These are phyloP conservation scores for Vicia villosa DNA, from an alignment of 306 rosid genomes.

Conservation along the genomic window DNA sequence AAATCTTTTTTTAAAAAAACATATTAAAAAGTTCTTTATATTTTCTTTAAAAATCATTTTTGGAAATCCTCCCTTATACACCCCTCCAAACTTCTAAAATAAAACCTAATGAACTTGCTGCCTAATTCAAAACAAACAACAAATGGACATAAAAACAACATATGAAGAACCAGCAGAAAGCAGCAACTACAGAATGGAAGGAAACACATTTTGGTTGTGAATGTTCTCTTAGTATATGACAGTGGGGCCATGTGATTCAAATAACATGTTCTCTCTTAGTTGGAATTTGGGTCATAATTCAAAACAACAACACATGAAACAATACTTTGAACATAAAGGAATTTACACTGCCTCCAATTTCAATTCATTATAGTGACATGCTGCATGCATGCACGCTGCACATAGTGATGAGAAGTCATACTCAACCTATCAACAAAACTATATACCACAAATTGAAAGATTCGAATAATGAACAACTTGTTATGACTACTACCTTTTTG, in stretches of 20 bases:
- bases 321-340: neutral
- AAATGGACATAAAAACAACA: slow-evolving; percentile 31
- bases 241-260: slow-evolving; percentile 29
- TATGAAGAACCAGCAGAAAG: slow-evolving; percentile 14
- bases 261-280: slow-evolving; percentile 33
- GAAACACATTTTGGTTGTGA: slow-evolving; percentile 24
- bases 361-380: neutral
- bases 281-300: slow-evolving; percentile 27
- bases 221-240: slow-evolving; percentile 27
- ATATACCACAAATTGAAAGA: neutral
- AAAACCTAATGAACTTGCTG: no score
- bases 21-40: no score
- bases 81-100: no score
- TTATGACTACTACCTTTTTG: slow-evolving; percentile 11
- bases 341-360: slow-evolving; percentile 7
- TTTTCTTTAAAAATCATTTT: no score
- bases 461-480: slow-evolving; percentile 1
- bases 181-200: slow-evolving; percentile 12
- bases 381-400: neutral
- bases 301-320: slow-evolving; percentile 22
- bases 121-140: slow-evolving; percentile 20
- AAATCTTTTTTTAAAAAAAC: no score
- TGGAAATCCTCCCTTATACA: no score
- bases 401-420: neutral
- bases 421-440: neutral